Evolutionary conservation across 202 grass and related monocot species (phyloP).

Genomic region (Cymbopogon flexuosus): DNA sequence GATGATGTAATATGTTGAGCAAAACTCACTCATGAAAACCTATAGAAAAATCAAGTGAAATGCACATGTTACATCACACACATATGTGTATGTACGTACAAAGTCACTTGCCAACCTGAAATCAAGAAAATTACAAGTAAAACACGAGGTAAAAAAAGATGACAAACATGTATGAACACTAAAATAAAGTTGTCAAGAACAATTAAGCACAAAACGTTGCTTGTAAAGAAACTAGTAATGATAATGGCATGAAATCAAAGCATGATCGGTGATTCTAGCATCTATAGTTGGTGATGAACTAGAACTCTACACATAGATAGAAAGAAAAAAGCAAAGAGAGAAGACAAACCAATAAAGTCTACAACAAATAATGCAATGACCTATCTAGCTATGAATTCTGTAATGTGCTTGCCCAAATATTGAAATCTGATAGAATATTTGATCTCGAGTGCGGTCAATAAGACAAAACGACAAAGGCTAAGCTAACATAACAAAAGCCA

Average conservation of each 20-base stretch:
- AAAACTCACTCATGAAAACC: neutral
- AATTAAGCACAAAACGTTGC: neutral
- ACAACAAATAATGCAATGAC: neutral
- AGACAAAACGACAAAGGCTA: neutral
- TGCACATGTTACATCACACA: neutral
- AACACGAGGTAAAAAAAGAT: neutral
- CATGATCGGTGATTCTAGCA: too few relatives aligned
- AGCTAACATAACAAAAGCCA: neutral
- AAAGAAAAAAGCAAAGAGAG: neutral
- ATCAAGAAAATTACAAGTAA: neutral
- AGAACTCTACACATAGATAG: neutral
- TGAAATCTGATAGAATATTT: neutral
- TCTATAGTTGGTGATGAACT: neutral
- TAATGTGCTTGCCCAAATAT: neutral
- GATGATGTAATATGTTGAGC: neutral
- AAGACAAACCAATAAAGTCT: neutral
- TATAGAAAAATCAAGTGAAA: too few relatives aligned
- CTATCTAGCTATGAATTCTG: neutral
- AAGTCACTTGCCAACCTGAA: neutral
- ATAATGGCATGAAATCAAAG: too few relatives aligned
- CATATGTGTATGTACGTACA: too few relatives aligned
- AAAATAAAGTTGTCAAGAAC: too few relatives aligned
- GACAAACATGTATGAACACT: neutral
- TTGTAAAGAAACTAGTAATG: neutral
- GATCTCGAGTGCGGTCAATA: neutral